Conservation (phyloP, 306 rosid genomes). For the Medicago ruthenica region DNA sequence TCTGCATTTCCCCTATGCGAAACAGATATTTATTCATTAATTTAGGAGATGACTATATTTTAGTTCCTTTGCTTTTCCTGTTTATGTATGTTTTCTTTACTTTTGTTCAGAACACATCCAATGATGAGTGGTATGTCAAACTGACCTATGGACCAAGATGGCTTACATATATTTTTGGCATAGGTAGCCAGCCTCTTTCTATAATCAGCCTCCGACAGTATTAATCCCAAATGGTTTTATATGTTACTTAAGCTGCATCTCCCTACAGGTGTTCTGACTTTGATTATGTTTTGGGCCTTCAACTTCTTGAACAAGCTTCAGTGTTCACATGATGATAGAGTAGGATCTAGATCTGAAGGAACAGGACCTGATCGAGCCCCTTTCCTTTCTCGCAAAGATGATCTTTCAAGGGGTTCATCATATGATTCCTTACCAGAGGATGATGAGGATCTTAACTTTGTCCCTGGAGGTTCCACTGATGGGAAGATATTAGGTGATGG, state of each 20-base stretch:
- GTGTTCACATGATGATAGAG: conserved; percentile 46
- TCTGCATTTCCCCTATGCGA: not conserved
- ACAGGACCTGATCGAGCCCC: conserved; percentile 58
- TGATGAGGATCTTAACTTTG: conserved; percentile 69
- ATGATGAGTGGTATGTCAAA: conserved; percentile 59
- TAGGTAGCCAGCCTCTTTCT: conserved; percentile 55
- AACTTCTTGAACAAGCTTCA: conserved; percentile 60
- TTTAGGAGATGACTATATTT: not conserved
- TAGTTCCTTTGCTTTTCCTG: conserved; percentile 20
- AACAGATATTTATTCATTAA: conserved; percentile 9
- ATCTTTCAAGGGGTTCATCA: conserved; percentile 86
- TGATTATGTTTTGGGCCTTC: conserved; percentile 63
- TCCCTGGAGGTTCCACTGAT: conserved; percentile 42
- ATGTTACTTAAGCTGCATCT: conserved; percentile 33
- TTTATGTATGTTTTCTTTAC: conserved; percentile 36
- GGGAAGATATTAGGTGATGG: conserved; percentile 63
- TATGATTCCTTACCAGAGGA: conserved; percentile 71
- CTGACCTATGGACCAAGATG: conserved; percentile 88
- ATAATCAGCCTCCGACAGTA: not conserved
- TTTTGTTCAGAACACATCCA: conserved; percentile 56
- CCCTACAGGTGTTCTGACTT: conserved; percentile 68
- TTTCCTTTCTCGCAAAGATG: conserved; percentile 70
- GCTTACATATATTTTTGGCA: conserved; percentile 73
- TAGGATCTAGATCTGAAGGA: conserved; percentile 38
- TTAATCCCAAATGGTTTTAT: conserved; percentile 27